Conservation (phyloP, 257 asterid species). For the Echites panduratus region DNA sequence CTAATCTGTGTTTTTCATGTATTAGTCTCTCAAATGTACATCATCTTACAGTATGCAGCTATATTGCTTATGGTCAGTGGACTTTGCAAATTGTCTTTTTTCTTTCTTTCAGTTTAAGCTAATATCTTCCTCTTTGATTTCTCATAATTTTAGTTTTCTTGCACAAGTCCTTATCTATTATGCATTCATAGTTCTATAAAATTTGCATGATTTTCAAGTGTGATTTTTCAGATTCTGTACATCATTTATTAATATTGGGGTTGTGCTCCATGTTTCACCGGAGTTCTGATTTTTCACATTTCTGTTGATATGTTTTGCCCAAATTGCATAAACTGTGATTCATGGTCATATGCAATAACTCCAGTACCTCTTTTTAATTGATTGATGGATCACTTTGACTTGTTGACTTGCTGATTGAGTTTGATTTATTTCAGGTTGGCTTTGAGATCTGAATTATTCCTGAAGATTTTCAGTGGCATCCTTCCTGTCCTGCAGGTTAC, state of each 20-base stretch:
- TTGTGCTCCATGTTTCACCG: neutral
- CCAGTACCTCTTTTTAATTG: neutral
- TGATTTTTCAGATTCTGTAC: neutral
- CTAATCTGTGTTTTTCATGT: neutral
- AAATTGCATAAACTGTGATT: neutral
- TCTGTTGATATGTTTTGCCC: neutral
- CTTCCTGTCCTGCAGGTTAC: conserved; percentile 85
- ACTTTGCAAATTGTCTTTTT: neutral
- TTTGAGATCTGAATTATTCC: conserved; percentile 47
- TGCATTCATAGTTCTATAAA: neutral
- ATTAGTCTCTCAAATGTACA: neutral
- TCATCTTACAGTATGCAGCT: neutral
- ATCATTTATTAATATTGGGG: neutral
- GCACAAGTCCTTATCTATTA: neutral
- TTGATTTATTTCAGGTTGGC: conserved; percentile 49
- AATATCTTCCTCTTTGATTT: conserved; percentile 5
- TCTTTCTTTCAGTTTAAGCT: neutral
- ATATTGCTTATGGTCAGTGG: neutral
- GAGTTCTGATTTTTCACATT: neutral
- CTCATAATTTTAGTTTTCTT: neutral
- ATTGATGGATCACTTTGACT: neutral
- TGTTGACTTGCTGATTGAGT: conserved; percentile 5
- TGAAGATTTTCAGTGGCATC: conserved; percentile 39
- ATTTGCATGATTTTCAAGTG: neutral
- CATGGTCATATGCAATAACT: neutral